Evolutionary conservation across 192 early-diverging fungal genomes (phyloP), one percentile per base, ranked within the genome.

Genomic region (Funneliformis geosporum): DNA sequence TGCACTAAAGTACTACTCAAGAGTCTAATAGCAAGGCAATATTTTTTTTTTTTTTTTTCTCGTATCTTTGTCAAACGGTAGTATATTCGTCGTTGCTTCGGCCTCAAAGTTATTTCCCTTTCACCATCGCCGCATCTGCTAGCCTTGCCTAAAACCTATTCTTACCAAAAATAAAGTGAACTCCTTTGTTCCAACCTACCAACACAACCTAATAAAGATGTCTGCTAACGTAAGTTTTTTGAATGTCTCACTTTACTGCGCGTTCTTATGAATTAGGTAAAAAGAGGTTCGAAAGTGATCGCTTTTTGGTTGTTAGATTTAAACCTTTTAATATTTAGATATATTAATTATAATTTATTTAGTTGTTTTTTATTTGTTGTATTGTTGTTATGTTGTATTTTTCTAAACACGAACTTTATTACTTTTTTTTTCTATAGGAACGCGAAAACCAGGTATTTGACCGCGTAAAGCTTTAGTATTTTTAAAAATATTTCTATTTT

Each of bases 391-490:
- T n/a, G 12, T 27, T n/a, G 16, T 6, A 33, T 25, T 47, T n/a
- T 18, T 39, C 28, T 47, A 25, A 55, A 55, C 47, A 42, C 33
- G 67, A 8, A 18, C 39, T 40, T 61, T 38, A 14, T 61, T 33
- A 33, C 14, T 14, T 60, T 42, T 76, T 43, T 7, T 46, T 65
- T 75, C 60, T 60, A 40, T 61, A 81, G 80, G 80, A 79, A 68
- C 80, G 80, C 80, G 80, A 81, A 42, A 79, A 81, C 80, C 80
- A 81, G 80, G 77, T 79, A 79, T 79, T 79, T 79, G 16, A 70
- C 44, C 77, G 33, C 40, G 77, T 79, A 70, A 21, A 40, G 44
- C 43, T 39, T 60, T 67, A 69, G 7, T 25, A 23, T 21, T 65
- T 11, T 39, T n/a, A n/a, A 8, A 42, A 55, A 8, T 77, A 67